Conservation (phyloP, 2,329 filamentous ascomycete species). For the Bipolaris gigantea region DNA sequence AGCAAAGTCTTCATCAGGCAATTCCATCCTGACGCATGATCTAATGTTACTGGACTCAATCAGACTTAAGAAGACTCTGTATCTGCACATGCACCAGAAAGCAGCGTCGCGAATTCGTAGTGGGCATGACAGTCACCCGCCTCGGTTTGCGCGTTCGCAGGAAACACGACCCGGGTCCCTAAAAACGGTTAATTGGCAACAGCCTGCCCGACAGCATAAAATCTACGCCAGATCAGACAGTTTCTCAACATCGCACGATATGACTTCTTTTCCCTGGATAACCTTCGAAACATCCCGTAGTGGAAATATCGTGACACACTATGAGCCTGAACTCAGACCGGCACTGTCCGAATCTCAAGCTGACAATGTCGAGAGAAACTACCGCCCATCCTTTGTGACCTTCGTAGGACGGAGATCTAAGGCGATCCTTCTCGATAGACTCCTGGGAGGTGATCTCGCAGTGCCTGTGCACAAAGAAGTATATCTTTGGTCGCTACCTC, state of each 20-base stretch:
- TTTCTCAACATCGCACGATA: no score
- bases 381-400: not conserved
- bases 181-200: not conserved
- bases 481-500: slow-evolving; percentile 2
- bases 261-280: no score
- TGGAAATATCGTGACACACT: not conserved
- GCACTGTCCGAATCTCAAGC: no score
- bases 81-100: no score
- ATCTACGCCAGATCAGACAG: not conserved
- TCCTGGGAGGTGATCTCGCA: not conserved
- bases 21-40: not conserved
- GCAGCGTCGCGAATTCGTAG: not conserved
- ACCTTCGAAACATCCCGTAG: slow-evolving; percentile 2
- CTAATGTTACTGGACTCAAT: not conserved
- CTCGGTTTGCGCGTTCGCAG: not conserved
- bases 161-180: not conserved
- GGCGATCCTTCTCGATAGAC: slow-evolving; percentile 1
- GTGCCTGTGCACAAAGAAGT: slow-evolving; percentile 6
- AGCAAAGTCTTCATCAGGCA: slow-evolving; percentile 8
- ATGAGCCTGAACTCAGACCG: no score
- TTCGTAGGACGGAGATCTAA: not conserved
- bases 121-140: not conserved
- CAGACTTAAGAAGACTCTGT: not conserved
- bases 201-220: not conserved
- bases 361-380: no score